Conservation (phyloP, 768 basidiomycete species). For the Pseudohyphozyma bogoriensis region DNA sequence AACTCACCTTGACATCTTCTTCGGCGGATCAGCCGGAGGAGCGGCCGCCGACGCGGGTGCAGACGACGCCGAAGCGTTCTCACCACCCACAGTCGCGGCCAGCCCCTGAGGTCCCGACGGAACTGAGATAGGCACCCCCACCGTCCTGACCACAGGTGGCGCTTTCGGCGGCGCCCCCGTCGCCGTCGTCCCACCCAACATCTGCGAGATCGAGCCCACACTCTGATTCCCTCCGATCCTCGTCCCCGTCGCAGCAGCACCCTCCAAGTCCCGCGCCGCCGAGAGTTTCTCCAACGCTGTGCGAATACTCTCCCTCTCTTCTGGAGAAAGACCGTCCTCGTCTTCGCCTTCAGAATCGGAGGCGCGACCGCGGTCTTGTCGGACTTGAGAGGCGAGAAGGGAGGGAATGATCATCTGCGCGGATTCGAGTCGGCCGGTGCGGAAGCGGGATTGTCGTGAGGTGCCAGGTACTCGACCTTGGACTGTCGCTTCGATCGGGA, state of each 20-base stretch:
- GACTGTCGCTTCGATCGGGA: conserved; percentile 11
- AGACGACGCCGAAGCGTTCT: background rate
- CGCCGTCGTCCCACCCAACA: background rate
- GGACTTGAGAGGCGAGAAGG: conserved; percentile 11
- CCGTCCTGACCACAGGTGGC: background rate
- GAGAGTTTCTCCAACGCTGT: conserved; percentile 14
- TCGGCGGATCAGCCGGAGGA: background rate
- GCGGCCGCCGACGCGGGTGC: too few species aligned
- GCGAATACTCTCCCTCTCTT: conserved; percentile 8
- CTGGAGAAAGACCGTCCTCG: background rate
- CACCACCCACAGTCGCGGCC: conserved; percentile 7
- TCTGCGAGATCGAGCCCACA: background rate
- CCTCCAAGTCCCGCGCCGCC: background rate
- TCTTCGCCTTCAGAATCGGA: background rate
- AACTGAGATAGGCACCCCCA: background rate
- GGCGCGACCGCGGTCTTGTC: conserved; percentile 1
- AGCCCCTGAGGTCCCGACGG: conserved; percentile 1
- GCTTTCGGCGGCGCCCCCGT: background rate
- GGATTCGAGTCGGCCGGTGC: conserved; percentile 22
- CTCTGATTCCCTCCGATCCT: background rate
- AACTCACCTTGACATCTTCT: conserved; percentile 9
- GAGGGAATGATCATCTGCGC: conserved; percentile 27
- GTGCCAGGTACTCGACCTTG: conserved; percentile 1
- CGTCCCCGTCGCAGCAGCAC: conserved; percentile 6
- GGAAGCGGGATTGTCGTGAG: conserved; percentile 21